These are phyloP conservation scores for Saccharomycopsis fodiens DNA, from an alignment of 805 yeast genomes.

Conservation along the genomic window DNA sequence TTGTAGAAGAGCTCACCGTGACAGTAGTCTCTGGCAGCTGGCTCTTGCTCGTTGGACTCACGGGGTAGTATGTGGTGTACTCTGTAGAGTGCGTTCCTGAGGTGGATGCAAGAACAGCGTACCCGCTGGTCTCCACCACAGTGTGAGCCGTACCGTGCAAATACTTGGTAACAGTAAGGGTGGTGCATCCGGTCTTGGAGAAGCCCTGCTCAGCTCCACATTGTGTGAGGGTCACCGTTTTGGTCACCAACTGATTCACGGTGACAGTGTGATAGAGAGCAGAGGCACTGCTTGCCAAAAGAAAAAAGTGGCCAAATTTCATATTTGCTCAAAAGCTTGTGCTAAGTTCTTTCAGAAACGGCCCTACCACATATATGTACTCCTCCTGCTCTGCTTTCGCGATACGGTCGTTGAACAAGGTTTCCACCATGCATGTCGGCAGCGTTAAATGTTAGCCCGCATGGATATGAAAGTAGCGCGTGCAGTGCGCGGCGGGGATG, in stretches of 20 bases:
- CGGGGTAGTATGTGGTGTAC: slow-evolving; percentile 1
- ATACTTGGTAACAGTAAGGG: slow-evolving; percentile 4
- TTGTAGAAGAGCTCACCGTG: no score
- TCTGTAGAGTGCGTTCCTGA: not conserved
- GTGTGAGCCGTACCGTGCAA: not conserved
- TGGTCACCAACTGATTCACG: not conserved
- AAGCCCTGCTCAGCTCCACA: not conserved
- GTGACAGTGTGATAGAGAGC: not conserved
- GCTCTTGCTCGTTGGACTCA: slow-evolving; percentile 3
- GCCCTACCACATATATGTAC: no score
- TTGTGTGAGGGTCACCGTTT: not conserved
- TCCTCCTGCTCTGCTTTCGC: no score
- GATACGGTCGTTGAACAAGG: no score
- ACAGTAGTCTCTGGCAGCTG: no score
- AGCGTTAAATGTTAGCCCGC: no score
- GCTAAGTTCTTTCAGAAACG: no score
- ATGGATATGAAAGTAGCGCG: no score
- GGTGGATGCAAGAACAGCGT: not conserved
- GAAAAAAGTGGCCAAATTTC: no score
- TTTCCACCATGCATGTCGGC: no score
- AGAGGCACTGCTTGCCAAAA: not conserved
- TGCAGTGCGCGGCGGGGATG: no score
- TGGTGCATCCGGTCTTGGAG: not conserved
- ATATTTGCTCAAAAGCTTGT: no score
- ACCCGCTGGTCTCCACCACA: slow-evolving; percentile 2